Evolutionary conservation across 169 alveolate species (phyloP).

Genomic region (Amoebophrya sp.): DNA sequence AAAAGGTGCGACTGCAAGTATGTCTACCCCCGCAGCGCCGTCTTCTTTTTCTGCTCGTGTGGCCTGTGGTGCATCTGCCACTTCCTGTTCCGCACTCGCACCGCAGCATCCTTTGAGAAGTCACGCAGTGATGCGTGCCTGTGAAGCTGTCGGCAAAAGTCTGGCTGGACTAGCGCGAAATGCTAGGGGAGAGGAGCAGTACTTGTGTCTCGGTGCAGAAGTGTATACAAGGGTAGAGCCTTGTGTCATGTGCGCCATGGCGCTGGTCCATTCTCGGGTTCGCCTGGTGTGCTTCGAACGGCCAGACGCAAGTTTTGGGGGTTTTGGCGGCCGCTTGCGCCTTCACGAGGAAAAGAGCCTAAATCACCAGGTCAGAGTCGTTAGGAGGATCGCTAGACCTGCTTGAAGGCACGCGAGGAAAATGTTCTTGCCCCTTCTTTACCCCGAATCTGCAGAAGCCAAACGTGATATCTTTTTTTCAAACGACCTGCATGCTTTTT

Average conservation of each 20-base stretch:
- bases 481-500: too few relatives aligned
- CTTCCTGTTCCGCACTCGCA: too few relatives aligned
- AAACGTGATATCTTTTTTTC: too few relatives aligned
- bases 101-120: neutral
- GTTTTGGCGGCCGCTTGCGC: neutral
- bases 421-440: too few relatives aligned
- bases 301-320: constrained; percentile 44
- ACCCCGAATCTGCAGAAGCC: too few relatives aligned
- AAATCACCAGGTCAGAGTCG: constrained; percentile 28
- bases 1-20: too few relatives aligned
- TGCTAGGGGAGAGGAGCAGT: constrained; percentile 46
- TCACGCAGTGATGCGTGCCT: neutral
- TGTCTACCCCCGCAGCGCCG: too few relatives aligned
- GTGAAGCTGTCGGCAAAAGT: neutral
- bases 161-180: neutral
- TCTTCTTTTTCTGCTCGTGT: too few relatives aligned
- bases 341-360: constrained; percentile 30
- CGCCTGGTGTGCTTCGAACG: constrained; percentile 67
- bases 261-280: constrained; percentile 85
- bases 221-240: constrained; percentile 82
- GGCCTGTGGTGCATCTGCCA: too few relatives aligned
- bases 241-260: constrained; percentile 95
- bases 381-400: too few relatives aligned
- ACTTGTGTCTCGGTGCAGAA: constrained; percentile 66
- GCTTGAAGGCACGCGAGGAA: too few relatives aligned